Conservation (phyloP, 441 rosid genomes). For the Raphanus hybrid region DNA sequence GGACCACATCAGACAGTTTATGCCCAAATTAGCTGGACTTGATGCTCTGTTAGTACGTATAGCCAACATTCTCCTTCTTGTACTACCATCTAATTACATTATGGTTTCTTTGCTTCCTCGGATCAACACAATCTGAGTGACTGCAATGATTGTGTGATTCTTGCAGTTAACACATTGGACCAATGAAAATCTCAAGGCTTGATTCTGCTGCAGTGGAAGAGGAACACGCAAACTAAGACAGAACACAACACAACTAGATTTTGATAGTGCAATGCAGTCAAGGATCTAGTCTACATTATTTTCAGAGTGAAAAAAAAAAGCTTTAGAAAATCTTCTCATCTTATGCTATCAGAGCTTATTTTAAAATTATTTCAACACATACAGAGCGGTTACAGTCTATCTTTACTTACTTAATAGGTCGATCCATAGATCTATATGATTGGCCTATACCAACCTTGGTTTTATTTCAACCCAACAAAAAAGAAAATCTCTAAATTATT, state of each 20-base stretch:
- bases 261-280: background rate
- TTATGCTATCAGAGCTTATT: background rate
- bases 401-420: background rate
- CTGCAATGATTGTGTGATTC: no score
- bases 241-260: background rate
- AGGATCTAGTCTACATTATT: no score
- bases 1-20: conserved; percentile 81
- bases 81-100: conserved; percentile 9
- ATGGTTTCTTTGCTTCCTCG: no score
- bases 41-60: conserved; percentile 81
- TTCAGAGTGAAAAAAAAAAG: no score
- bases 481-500: conserved; percentile 14
- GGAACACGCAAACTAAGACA: conserved; percentile 28
- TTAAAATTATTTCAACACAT: background rate
- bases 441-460: conserved; percentile 19
- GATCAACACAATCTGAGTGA: no score
- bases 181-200: conserved; percentile 74
- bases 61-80: conserved; percentile 12
- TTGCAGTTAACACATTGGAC: conserved; percentile 87
- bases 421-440: conserved; percentile 13
- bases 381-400: conserved; percentile 6
- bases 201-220: no score
- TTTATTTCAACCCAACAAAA: conserved; percentile 9
- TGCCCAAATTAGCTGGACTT: conserved; percentile 86
- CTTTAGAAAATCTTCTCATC: background rate